Percentiles rank a stretch among this genome's conserved stretches.
Evolutionary conservation across 352 stramenopile genomes (phyloP).

Genomic region (Phytophthora boehmeriae): DNA sequence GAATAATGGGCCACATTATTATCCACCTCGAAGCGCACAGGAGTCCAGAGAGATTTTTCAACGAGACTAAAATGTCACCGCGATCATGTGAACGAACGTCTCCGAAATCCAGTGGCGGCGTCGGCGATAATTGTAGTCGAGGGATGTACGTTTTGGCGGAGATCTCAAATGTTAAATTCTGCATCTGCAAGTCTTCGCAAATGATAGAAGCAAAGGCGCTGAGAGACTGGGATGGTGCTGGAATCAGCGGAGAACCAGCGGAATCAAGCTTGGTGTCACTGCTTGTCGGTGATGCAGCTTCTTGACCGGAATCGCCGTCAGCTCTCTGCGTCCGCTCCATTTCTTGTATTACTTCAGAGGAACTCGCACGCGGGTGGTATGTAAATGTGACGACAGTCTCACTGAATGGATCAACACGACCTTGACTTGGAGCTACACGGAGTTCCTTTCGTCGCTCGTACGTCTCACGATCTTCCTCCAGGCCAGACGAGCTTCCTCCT

Average conservation of each 20-base stretch:
- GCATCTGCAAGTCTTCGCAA: conserved; percentile 63
- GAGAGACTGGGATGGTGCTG: conserved; percentile 33
- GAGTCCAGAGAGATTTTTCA: conserved; percentile 84
- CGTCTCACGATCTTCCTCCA: conserved; percentile 66
- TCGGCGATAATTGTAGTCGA: conserved; percentile 49
- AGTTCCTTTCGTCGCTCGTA: conserved; percentile 79
- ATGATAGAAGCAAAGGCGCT: conserved; percentile 78
- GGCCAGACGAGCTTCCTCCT: not conserved
- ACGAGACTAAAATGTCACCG: conserved; percentile 80
- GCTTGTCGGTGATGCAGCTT: not conserved
- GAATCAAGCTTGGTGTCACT: conserved; percentile 8
- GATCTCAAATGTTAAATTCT: conserved; percentile 83
- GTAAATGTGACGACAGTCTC: conserved; percentile 50
- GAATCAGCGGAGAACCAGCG: conserved; percentile 21
- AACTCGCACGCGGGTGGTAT: conserved; percentile 53
- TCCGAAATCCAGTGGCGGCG: conserved; percentile 77
- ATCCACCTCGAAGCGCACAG: conserved; percentile 64
- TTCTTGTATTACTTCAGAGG: conserved; percentile 32
- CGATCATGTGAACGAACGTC: conserved; percentile 79
- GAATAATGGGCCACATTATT: conserved; percentile 79
- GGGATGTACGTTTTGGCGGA: conserved; percentile 63
- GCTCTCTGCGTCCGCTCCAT: conserved; percentile 26
- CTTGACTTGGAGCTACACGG: conserved; percentile 55
- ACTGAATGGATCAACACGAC: conserved; percentile 66
- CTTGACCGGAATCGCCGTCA: not conserved